These are phyloP conservation scores for Novymonas esmeraldas DNA, from an alignment of 208 protist species.

Conservation along the genomic window DNA sequence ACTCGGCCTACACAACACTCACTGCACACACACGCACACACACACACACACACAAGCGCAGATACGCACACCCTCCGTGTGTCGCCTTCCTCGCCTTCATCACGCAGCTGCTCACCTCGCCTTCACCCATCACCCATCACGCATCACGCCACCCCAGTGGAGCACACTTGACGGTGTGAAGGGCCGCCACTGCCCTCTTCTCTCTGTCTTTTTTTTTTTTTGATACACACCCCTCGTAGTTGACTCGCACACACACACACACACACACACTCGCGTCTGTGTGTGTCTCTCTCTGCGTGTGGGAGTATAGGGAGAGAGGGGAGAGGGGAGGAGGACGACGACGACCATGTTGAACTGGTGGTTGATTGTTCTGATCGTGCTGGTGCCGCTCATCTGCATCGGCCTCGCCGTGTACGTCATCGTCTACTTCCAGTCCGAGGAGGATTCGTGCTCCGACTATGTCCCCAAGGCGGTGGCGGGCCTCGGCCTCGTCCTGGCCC, in stretches of 20 bases:
- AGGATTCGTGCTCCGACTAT: constrained; percentile 58
- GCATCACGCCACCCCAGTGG: no score
- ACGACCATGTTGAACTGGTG: constrained; percentile 82
- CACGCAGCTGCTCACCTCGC: no score
- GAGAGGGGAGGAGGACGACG: neutral
- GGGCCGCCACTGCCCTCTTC: neutral
- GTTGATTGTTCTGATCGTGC: constrained; percentile 74
- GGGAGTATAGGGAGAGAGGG: neutral
- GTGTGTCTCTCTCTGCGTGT: no score
- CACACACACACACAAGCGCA: no score
- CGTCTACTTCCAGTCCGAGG: constrained; percentile 74
- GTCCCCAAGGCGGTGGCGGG: constrained; percentile 73
- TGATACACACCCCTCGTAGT: no score
- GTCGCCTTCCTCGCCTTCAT: no score
- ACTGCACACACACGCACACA: no score
- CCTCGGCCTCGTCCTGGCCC: constrained; percentile 76
- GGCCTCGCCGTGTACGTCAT: constrained; percentile 61
- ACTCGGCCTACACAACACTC: no score
- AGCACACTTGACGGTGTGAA: no score
- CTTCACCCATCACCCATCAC: no score
- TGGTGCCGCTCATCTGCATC: constrained; percentile 64
- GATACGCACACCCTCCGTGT: no score
- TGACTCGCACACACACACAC: neutral
- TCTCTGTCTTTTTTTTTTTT: constrained; percentile 1
- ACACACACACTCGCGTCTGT: constrained; percentile 2